Percentiles rank a stretch among this genome's conserved stretches.
Conservation (phyloP, 2,329 filamentous ascomycete genomes). For the Rosellinia necatrix region DNA sequence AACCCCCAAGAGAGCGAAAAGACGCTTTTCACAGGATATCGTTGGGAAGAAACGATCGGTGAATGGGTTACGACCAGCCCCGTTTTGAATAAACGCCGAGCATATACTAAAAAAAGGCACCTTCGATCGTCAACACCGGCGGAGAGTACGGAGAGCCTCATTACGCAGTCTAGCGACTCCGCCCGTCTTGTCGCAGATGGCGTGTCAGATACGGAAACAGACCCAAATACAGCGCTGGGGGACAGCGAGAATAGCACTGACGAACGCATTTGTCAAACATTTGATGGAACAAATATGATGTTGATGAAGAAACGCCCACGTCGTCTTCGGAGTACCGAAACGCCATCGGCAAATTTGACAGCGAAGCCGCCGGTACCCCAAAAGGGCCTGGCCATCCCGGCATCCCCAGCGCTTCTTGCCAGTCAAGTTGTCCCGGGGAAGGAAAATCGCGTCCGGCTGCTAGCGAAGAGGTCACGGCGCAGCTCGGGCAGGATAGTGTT, state of each 20-base stretch:
- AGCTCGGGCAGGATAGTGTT: constrained; percentile 26
- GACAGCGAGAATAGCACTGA: constrained; percentile 1
- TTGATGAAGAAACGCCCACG: constrained; percentile 28
- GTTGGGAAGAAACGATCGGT: constrained; percentile 61
- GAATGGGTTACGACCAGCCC: constrained; percentile 61
- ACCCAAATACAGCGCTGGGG: constrained; percentile 24
- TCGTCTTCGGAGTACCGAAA: constrained; percentile 26
- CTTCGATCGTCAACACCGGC: constrained; percentile 26
- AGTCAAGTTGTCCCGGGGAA: constrained; percentile 19
- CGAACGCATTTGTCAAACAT: background rate
- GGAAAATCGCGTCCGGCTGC: constrained; percentile 22
- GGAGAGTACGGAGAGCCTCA: background rate
- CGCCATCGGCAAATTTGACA: constrained; percentile 10
- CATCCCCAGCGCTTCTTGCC: background rate
- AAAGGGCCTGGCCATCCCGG: background rate
- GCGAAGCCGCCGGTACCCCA: background rate
- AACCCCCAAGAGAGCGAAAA: constrained; percentile 1
- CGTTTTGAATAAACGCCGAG: constrained; percentile 31
- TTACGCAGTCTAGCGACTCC: constrained; percentile 16
- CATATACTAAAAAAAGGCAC: constrained; percentile 28
- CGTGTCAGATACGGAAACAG: constrained; percentile 25
- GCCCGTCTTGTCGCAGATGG: constrained; percentile 23
- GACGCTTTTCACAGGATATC: constrained; percentile 43
- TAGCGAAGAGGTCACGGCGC: constrained; percentile 26
- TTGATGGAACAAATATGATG: constrained; percentile 6